phyloP scores from a whole-genome alignment of 2,329 filamentous ascomycete genomes.

The Fusarium cicatricum region DNA sequence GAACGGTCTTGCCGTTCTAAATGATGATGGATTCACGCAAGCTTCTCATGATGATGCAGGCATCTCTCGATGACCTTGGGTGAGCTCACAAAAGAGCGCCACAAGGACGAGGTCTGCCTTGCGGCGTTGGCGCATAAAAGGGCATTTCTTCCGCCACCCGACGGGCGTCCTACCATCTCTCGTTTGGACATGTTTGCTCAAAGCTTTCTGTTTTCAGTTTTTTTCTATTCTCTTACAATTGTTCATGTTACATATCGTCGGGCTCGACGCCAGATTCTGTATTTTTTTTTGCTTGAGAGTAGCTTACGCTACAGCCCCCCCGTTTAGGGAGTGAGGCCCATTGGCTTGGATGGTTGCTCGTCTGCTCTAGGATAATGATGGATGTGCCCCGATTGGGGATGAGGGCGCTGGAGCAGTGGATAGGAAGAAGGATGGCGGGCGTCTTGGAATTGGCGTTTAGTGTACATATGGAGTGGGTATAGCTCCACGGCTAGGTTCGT shows the following conservation, averaged over 20 bases:
- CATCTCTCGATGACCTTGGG: slow-evolving; percentile 41
- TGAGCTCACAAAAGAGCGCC: slow-evolving; percentile 32
- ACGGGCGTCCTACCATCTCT: slow-evolving; percentile 23
- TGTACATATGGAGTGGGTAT: slow-evolving; percentile 39
- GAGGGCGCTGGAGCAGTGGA: slow-evolving; percentile 28
- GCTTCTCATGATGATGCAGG: slow-evolving; percentile 42
- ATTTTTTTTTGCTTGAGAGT: slow-evolving; percentile 11
- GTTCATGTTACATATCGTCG: slow-evolving; percentile 28
- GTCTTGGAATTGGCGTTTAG: slow-evolving; percentile 34
- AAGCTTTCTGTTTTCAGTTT: slow-evolving; percentile 7
- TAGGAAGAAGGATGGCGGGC: slow-evolving; percentile 24
- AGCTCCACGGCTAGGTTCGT: slow-evolving; percentile 33
- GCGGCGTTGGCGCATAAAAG: slow-evolving; percentile 25
- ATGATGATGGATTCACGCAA: slow-evolving; percentile 42
- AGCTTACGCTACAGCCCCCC: slow-evolving; percentile 4
- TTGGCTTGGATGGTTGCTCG: slow-evolving; percentile 11
- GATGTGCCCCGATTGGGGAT: slow-evolving; percentile 24
- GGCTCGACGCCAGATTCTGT: slow-evolving; percentile 35
- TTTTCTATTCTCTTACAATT: slow-evolving; percentile 17
- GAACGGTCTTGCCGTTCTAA: slow-evolving; percentile 27
- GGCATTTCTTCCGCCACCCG: slow-evolving; percentile 19
- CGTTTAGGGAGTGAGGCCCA: slow-evolving; percentile 15
- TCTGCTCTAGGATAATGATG: slow-evolving; percentile 32
- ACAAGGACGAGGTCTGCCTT: slow-evolving; percentile 17
- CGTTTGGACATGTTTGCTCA: slow-evolving; percentile 30